A percentile compares a stretch with the other conserved stretches of the same genome.
Evolutionary conservation across 2,329 filamentous ascomycete genomes (phyloP).

Genomic region (Aspergillus novoparasiticus): DNA sequence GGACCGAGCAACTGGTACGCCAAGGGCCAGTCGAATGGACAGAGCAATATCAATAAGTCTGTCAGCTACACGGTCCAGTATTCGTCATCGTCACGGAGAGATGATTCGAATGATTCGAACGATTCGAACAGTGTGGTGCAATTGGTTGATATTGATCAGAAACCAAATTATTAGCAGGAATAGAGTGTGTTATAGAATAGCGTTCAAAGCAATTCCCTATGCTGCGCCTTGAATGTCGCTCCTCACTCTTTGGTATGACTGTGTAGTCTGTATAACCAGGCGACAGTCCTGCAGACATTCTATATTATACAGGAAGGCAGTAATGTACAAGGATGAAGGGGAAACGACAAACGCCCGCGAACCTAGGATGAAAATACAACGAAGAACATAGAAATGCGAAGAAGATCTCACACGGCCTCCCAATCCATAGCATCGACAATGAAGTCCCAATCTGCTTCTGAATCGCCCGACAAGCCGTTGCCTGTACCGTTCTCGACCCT

Average conservation of each 20-base stretch:
- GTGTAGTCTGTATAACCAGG: too few relatives aligned
- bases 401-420: conserved; percentile 43
- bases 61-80: conserved; percentile 30
- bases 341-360: not conserved
- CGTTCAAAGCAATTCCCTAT: not conserved
- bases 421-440: conserved; percentile 65
- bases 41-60: conserved; percentile 28
- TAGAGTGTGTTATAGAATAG: not conserved
- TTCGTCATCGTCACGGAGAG: conserved; percentile 11
- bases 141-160: not conserved
- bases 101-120: not conserved
- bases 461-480: conserved; percentile 15
- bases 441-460: conserved; percentile 57
- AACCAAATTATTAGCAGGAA: not conserved
- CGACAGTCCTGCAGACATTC: too few relatives aligned
- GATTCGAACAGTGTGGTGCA: not conserved
- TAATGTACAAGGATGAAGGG: not conserved
- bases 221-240: not conserved
- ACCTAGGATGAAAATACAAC: not conserved
- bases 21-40: not conserved
- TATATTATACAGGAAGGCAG: not conserved
- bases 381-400: not conserved
- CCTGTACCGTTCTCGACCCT: conserved; percentile 25
- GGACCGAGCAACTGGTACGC: conserved; percentile 5
- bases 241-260: too few relatives aligned